A percentile compares a stretch with the other conserved stretches of the same genome.
Conservation (phyloP, 208 protist genomes). For the Crithidia mellificae region DNA sequence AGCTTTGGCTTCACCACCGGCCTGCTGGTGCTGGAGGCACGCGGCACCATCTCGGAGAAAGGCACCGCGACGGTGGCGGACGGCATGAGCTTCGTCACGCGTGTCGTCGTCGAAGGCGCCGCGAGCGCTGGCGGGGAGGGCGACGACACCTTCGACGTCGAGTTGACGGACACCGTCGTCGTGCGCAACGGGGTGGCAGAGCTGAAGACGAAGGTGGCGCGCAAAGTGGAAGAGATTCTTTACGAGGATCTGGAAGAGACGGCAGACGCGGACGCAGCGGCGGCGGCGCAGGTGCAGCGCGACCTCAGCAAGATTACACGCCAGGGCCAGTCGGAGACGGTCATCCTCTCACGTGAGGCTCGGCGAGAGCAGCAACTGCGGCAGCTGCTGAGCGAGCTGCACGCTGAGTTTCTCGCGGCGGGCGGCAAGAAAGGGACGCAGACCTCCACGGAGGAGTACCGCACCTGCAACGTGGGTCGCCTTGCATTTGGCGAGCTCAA, state of each 20-base stretch:
- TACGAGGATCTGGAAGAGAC: constrained; percentile 52
- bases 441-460: constrained; percentile 62
- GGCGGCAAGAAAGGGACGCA: constrained; percentile 75
- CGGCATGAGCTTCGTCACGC: constrained; percentile 87
- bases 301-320: constrained; percentile 80
- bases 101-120: constrained; percentile 68
- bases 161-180: constrained; percentile 84
- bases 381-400: constrained; percentile 62
- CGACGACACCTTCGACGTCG: constrained; percentile 48
- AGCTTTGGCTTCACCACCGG: constrained; percentile 84
- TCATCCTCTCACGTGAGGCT: constrained; percentile 71
- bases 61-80: constrained; percentile 60
- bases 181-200: constrained; percentile 59
- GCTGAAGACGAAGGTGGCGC: constrained; percentile 73
- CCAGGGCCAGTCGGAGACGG: constrained; percentile 67
- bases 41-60: constrained; percentile 81
- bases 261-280: constrained; percentile 20
- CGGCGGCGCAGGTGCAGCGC: constrained; percentile 20
- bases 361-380: constrained; percentile 73
- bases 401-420: constrained; percentile 67
- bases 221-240: constrained; percentile 71
- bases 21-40: constrained; percentile 78
- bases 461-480: constrained; percentile 62
- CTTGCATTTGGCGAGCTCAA: constrained; percentile 73
- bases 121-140: constrained; percentile 21